phyloP scores from a whole-genome alignment of 148 eudicot species.

The Camellia lanceoleosa region DNA sequence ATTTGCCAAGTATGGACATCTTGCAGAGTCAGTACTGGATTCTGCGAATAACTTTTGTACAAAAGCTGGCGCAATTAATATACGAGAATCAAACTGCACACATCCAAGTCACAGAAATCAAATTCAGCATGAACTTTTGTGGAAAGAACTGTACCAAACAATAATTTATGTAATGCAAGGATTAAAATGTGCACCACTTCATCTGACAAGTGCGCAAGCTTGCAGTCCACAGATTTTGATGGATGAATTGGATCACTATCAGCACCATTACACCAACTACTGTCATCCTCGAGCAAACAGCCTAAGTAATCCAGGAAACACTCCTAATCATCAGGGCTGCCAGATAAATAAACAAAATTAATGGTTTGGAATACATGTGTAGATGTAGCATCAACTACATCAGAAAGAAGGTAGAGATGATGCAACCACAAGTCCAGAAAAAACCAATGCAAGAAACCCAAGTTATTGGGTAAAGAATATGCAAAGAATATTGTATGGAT shows the following conservation, averaged over 20 bases:
- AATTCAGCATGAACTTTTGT: background rate
- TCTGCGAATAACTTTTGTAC: slow-evolving; percentile 50
- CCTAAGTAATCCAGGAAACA: slow-evolving; percentile 78
- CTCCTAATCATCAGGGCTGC: slow-evolving; percentile 97
- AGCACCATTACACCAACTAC: slow-evolving; percentile 42
- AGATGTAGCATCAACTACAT: background rate
- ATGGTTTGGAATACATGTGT: background rate
- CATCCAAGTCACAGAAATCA: slow-evolving; percentile 22
- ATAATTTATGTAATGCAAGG: background rate
- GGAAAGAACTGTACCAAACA: background rate
- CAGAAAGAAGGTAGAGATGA: background rate
- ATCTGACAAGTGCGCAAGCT: slow-evolving; percentile 51
- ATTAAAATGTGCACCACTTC: slow-evolving; percentile 49
- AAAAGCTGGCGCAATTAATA: slow-evolving; percentile 65
- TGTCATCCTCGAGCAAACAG: slow-evolving; percentile 80
- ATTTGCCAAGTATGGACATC: slow-evolving; percentile 76
- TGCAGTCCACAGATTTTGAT: slow-evolving; percentile 37
- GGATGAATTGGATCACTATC: slow-evolving; percentile 39
- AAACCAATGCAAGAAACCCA: background rate
- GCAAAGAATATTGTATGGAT: too few species aligned
- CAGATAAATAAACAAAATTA: slow-evolving; percentile 26
- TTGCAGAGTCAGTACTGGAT: slow-evolving; percentile 45
- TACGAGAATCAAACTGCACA: slow-evolving; percentile 79
- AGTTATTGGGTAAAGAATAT: background rate
- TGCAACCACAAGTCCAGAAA: background rate